Percentiles rank a stretch among this genome's conserved stretches.
phyloP scores from a whole-genome alignment of 345 rosid genomes.

The Citrus glauca region DNA sequence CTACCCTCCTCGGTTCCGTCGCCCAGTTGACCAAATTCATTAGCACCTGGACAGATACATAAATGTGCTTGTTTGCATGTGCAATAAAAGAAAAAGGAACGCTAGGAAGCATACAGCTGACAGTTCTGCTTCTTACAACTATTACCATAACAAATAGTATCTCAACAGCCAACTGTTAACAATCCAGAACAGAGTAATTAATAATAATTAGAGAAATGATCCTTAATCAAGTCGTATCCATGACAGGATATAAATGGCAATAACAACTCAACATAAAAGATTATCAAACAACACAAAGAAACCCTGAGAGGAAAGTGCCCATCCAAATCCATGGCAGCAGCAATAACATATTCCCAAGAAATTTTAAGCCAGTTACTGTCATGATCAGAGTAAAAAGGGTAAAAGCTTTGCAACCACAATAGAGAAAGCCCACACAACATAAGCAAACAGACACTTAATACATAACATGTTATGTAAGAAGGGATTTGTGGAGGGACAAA shows the following conservation, averaged over 20 bases:
- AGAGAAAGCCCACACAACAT: background rate
- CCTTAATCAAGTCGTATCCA: background rate
- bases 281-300: background rate
- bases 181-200: background rate
- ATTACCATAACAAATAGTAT: background rate
- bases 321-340: background rate
- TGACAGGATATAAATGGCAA: background rate
- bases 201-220: background rate
- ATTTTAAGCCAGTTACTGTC: background rate
- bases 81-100: background rate
- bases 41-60: slow-evolving; percentile 50
- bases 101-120: background rate
- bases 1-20: slow-evolving; percentile 90
- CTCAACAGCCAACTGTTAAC: background rate
- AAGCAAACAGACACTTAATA: background rate
- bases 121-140: background rate
- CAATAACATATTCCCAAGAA: background rate
- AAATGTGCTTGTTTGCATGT: background rate
- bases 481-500: slow-evolving; percentile 23
- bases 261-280: background rate
- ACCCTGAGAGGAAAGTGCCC: background rate
- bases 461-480: background rate
- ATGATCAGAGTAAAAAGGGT: background rate
- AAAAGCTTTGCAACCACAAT: background rate
- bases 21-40: slow-evolving; percentile 96